Base-by-base conservation (phyloP, 371 early-diverging fungal species). In the Mortierella sp. region DNA sequence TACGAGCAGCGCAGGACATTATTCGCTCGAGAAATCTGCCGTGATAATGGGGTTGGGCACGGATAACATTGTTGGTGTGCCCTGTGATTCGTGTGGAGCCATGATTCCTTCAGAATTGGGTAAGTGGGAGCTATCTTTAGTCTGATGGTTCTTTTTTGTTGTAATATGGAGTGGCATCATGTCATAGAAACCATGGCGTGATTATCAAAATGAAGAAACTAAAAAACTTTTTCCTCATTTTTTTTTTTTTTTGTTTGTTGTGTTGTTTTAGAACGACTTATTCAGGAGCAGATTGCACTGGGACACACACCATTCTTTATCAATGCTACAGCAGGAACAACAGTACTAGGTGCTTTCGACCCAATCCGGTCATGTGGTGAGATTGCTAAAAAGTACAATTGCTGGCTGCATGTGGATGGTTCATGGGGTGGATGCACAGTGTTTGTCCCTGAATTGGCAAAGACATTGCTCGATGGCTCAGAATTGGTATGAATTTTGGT, bases 401-500 rank as follows among this genome's bases (percentile, higher is more conserved):
- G 93, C 67, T 96, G 96, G 96, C 77, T 94, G 35, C 96, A 96
- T 65, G 87, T 94, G 5, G 96, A 96, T 72, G 96, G 90, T 5
- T 92, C 93, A 31, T 95, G 94, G 93, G 96, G 96, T 66, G 95
- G 95, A 8, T 88, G 90, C n/a, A 86, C 89, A 0, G 72, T 91
- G 12, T 93, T 95, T 76, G 77, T 84, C 5, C 76, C 84, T 13
- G 75, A 85, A 32, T 67, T 61, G 54, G 72, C 86, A 66, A 49
- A 69, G 35, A 64, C 71, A 26, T 83, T 91, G 73, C 69, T 90
- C 2, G 82, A 88, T 56, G 88, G 92, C 54, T 82, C 89, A 9
- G 79, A 85, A 55, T 54, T 88, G 79, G 88, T 88, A 40, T 56
- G 53, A 51, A 19, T 42, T 63, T 51, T n/a, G 40, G n/a, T 28